These are phyloP conservation scores for Elsinoe perseae DNA, from an alignment of 2,329 filamentous ascomycete genomes.

Conservation along the genomic window DNA sequence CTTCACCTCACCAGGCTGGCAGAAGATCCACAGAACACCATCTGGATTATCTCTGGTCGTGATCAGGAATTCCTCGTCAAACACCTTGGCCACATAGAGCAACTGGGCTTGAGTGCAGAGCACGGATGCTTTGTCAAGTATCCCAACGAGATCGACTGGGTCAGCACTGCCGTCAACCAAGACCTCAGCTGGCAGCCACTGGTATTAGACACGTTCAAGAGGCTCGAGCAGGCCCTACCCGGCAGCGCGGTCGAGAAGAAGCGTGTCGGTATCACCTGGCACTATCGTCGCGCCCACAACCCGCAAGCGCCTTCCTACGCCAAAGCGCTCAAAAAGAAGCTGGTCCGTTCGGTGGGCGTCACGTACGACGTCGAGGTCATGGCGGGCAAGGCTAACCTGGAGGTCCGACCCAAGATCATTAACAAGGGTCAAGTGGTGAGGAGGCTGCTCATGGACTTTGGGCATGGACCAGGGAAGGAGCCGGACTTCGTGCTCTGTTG, in stretches of 20 bases:
- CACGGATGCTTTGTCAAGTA: conserved; percentile 92
- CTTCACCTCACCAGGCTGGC: conserved; percentile 72
- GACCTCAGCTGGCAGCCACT: conserved; percentile 92
- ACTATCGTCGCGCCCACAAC: conserved; percentile 85
- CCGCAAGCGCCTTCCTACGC: conserved; percentile 76
- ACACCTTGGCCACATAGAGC: conserved; percentile 82
- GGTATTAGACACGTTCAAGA: conserved; percentile 75
- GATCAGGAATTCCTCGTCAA: conserved; percentile 87
- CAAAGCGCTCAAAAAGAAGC: conserved; percentile 69
- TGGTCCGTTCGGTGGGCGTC: conserved; percentile 67
- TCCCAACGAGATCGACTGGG: conserved; percentile 70
- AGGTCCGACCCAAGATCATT: conserved; percentile 92
- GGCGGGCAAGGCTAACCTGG: conserved; percentile 91
- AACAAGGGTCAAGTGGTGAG: conserved; percentile 97
- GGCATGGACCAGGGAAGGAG: conserved; percentile 45
- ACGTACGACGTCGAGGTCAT: conserved; percentile 93
- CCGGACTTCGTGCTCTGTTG: conserved; percentile 84
- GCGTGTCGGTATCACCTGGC: conserved; percentile 91
- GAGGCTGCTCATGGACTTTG: conserved; percentile 69
- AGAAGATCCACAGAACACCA: conserved; percentile 69
- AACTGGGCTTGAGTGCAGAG: conserved; percentile 90
- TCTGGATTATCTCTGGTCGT: conserved; percentile 98
- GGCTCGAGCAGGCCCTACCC: conserved; percentile 78
- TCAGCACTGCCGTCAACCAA: conserved; percentile 75
- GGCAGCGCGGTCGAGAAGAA: conserved; percentile 95